Evolutionary conservation across 352 stramenopile genomes (phyloP).

Genomic region (Pythium sukuiense): DNA sequence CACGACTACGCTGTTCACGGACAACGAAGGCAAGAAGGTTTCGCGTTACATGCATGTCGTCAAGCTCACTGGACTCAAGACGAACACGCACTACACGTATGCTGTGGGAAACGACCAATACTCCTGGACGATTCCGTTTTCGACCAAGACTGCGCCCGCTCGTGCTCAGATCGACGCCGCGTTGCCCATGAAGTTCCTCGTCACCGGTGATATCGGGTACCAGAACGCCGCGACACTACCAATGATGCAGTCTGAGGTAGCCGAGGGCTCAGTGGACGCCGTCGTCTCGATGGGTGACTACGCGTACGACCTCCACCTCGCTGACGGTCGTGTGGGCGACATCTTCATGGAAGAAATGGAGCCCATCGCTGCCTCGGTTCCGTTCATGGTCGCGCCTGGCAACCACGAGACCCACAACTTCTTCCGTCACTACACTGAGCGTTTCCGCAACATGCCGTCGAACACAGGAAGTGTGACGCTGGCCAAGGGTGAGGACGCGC

Average conservation of each 20-base stretch:
- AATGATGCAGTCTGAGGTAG: slow-evolving; percentile 88
- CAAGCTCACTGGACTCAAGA: slow-evolving; percentile 55
- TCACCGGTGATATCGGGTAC: slow-evolving; percentile 89
- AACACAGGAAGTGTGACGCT: slow-evolving; percentile 63
- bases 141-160: slow-evolving; percentile 68
- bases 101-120: slow-evolving; percentile 75
- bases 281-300: slow-evolving; percentile 90
- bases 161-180: slow-evolving; percentile 26
- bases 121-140: slow-evolving; percentile 80
- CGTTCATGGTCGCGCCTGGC: slow-evolving; percentile 89
- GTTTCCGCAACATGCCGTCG: slow-evolving; percentile 83
- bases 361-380: slow-evolving; percentile 73
- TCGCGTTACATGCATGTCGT: slow-evolving; percentile 74
- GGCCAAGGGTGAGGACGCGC: slow-evolving; percentile 44
- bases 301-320: slow-evolving; percentile 86
- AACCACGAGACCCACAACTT: slow-evolving; percentile 90
- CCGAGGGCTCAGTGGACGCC: slow-evolving; percentile 67
- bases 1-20: slow-evolving; percentile 65
- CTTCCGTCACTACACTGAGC: slow-evolving; percentile 86
- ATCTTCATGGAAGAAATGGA: slow-evolving; percentile 92
- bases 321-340: slow-evolving; percentile 78
- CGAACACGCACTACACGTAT: slow-evolving; percentile 80
- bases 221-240: slow-evolving; percentile 86
- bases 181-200: slow-evolving; percentile 64
- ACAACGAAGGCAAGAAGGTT: slow-evolving; percentile 56